phyloP scores from a whole-genome alignment of 768 basidiomycete species.

The Xerocomellus amylosporus region DNA sequence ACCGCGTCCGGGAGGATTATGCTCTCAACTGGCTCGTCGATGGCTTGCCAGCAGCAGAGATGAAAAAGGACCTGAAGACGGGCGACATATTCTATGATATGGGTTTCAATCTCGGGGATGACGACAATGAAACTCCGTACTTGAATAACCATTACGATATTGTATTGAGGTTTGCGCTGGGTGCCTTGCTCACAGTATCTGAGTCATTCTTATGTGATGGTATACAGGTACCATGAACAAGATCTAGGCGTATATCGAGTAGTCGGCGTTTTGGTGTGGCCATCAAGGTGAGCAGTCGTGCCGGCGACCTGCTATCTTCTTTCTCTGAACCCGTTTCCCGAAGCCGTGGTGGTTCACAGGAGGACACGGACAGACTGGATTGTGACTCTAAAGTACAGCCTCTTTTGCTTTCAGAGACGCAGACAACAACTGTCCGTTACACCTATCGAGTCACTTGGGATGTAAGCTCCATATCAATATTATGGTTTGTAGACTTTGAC shows the following conservation, averaged over 20 bases:
- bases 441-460: slow-evolving; percentile 89
- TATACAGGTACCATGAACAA: slow-evolving; percentile 73
- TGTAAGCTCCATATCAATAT: slow-evolving; percentile 41
- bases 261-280: slow-evolving; percentile 92
- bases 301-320: neutral
- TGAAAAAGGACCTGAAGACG: slow-evolving; percentile 77
- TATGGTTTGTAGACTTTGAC: slow-evolving; percentile 2
- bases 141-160: slow-evolving; percentile 95
- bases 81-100: slow-evolving; percentile 90
- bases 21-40: slow-evolving; percentile 94
- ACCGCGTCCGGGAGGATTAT: slow-evolving; percentile 89
- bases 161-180: slow-evolving; percentile 55
- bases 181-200: neutral
- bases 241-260: slow-evolving; percentile 72
- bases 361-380: slow-evolving; percentile 36
- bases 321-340: slow-evolving; percentile 2
- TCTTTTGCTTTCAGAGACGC: slow-evolving; percentile 60
- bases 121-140: slow-evolving; percentile 64
- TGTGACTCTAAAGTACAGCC: slow-evolving; percentile 51
- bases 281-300: slow-evolving; percentile 37
- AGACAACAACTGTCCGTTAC: slow-evolving; percentile 66
- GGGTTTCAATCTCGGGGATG: slow-evolving; percentile 86
- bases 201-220: slow-evolving; percentile 7
- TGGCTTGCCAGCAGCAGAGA: slow-evolving; percentile 90
- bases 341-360: slow-evolving; percentile 66